Evolutionary conservation across 495 filamentous ascomycete species (phyloP).

Genomic region (Cetradonia linearis): DNA sequence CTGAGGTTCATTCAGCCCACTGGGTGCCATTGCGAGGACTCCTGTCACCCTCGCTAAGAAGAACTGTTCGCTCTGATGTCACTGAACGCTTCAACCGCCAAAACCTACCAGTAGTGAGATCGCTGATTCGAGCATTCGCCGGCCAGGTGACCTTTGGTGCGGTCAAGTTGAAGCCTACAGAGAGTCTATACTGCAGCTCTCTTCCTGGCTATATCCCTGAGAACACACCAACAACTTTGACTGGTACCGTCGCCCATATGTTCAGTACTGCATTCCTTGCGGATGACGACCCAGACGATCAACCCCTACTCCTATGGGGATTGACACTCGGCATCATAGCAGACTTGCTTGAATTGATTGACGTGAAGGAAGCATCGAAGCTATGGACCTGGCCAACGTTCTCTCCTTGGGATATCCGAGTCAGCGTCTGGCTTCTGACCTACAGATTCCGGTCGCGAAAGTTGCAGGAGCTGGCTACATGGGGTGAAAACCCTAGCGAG

Average conservation of each 20-base stretch:
- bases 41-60: slow-evolving; percentile 51
- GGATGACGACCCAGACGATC: slow-evolving; percentile 21
- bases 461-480: slow-evolving; percentile 30
- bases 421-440: slow-evolving; percentile 52
- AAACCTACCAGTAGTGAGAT: slow-evolving; percentile 39
- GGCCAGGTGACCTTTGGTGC: slow-evolving; percentile 67
- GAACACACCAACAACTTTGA: slow-evolving; percentile 4
- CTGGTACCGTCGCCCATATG: background rate
- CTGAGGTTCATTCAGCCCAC: slow-evolving; percentile 65
- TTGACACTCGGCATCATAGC: slow-evolving; percentile 61
- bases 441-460: slow-evolving; percentile 51
- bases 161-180: slow-evolving; percentile 51
- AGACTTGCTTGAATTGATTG: slow-evolving; percentile 63
- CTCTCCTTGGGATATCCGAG: slow-evolving; percentile 51
- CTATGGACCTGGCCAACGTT: slow-evolving; percentile 68
- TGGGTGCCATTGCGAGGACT: slow-evolving; percentile 65
- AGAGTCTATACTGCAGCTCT: slow-evolving; percentile 47
- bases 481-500: slow-evolving; percentile 22
- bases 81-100: slow-evolving; percentile 50
- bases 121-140: slow-evolving; percentile 45
- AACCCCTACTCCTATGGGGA: slow-evolving; percentile 63
- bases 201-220: slow-evolving; percentile 38
- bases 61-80: slow-evolving; percentile 55
- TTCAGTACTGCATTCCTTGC: background rate
- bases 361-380: slow-evolving; percentile 49